These are phyloP conservation scores for Fusarium marasasianum DNA, from an alignment of 2,329 filamentous ascomycete genomes.

Conservation along the genomic window DNA sequence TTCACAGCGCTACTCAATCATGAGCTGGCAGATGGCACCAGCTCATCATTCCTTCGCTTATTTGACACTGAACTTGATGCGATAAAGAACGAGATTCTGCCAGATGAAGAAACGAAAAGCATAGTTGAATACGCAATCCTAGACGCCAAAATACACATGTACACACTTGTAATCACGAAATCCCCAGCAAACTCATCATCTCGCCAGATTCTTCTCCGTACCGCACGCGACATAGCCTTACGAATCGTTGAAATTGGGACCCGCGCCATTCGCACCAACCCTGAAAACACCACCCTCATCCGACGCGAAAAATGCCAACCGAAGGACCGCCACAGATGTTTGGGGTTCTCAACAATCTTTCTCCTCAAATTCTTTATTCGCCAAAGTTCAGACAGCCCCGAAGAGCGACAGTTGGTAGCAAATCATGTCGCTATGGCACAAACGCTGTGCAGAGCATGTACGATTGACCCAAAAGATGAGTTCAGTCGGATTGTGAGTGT, in stretches of 20 bases:
- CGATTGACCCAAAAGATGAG: slow-evolving; percentile 16
- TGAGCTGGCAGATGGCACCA: slow-evolving; percentile 11
- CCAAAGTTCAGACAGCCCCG: neutral
- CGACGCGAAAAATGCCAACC: slow-evolving; percentile 16
- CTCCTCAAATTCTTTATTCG: slow-evolving; percentile 31
- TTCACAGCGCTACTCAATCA: slow-evolving; percentile 24
- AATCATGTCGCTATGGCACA: slow-evolving; percentile 25
- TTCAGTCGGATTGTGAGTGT: slow-evolving; percentile 8
- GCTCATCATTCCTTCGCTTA: slow-evolving; percentile 19
- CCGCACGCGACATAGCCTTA: slow-evolving; percentile 6
- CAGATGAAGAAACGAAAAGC: neutral
- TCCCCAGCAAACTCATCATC: neutral
- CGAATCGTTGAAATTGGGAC: slow-evolving; percentile 23
- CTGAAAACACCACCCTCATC: neutral
- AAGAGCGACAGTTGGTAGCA: slow-evolving; percentile 20
- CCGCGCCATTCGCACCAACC: neutral
- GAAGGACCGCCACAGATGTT: slow-evolving; percentile 27
- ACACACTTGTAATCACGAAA: slow-evolving; percentile 23
- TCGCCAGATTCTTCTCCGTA: slow-evolving; percentile 22
- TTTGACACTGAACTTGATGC: slow-evolving; percentile 29
- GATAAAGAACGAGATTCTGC: neutral
- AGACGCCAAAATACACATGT: slow-evolving; percentile 23
- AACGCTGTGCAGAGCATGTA: slow-evolving; percentile 7
- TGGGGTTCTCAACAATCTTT: slow-evolving; percentile 28
- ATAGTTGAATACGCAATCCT: slow-evolving; percentile 23